Evolutionary conservation across 2,329 filamentous ascomycete species (phyloP), one percentile per base, ranked within the genome.

Genomic region (Phyllosticta citrichinensis): DNA sequence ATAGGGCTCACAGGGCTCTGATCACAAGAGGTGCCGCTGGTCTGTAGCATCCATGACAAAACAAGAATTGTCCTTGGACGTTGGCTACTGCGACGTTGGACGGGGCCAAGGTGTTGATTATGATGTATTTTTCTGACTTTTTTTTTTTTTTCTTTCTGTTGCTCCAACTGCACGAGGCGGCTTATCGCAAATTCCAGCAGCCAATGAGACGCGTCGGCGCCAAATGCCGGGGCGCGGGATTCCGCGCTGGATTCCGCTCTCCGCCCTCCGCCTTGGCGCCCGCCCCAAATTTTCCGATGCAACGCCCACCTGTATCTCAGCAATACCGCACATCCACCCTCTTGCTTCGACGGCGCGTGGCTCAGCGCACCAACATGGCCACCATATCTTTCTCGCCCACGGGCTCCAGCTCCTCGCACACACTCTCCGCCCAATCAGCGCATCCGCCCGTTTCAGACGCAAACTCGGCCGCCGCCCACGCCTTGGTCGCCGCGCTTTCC

Each of bases 401-500:
- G 61, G 68, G 69, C n/a, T 74, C 71, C 5, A 74, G 73, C 22
- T 74, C 70, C 35, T 74, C 73, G 20, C 73, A 72, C 59, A 75
- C 73, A 0, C 72, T 75, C 60, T 75, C 73, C 1, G 65, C 69
- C 8, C 67, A 69, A 63, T 74, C 73, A 10, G 63, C 62, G n/a
- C 71, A 72, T 11, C 70, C 71, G 20, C 65, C 67, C 17, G 40
- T 59, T 9, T 71, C 73, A 68, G 71, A 74, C 59, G 65, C 70
- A 3, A 67, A 67, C 35, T 60, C 47, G 57, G 64, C 67, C 17
- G 63, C 68, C 20, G 58, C 56, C 17, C 61, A 75, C 19, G 77
- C 79, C 25, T 78, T 88, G 62, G 76, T 87, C 63, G 79, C 84
- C 62, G 80, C 77, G 64, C 78, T 89, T 56, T 76, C 84, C 17